Evolutionary conservation across 2,329 filamentous ascomycete genomes (phyloP), one percentile per base, ranked within the genome.

Genomic region (Neophaeococcomyces aloes): DNA sequence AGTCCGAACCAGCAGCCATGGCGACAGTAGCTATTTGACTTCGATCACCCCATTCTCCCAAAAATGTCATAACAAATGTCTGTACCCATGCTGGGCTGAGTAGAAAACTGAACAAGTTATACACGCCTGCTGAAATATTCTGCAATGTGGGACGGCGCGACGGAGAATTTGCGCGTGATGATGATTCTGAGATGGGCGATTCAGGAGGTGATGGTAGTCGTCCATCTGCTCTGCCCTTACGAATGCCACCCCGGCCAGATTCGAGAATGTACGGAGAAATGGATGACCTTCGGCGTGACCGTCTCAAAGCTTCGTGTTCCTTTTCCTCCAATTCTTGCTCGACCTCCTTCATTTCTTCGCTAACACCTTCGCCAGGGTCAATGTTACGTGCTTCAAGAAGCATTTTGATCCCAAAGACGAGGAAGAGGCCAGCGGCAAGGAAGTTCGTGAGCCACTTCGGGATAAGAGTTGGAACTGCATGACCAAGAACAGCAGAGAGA

Each of bases 1-100:
- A 98, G 61, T 98, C 91, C 63, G 94, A 86, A 15, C 91, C 91
- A 27, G 91, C 89, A 38, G 91, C 91, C 91, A 98, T 98, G 42
- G 91, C 91, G 59, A 98, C 94, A 0, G 91, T 98, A 17, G 91
- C 91, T 57, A 98, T 96, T 67, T 98, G 91, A 61, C 86, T 94
- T 54, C 91, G 79, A 59, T 98, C 91, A 45, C 91, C 91, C 91
- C 91, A 98, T 64, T 98, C 91, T 31, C 91, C 91, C 23, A 98
- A 68, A 67, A 98, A 98, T 2, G 91, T 98, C 91, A 98, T 98
- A 56, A 93, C 78, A 60, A 98, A 98, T 0, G 91, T 98, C 66
- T 96, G 89, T 11, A 98, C 91, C 91, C 91, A 98, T 1, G 88
- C 91, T 1, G 91, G 91, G 63, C 86, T 94, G 30, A 98, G 73